phyloP scores from a whole-genome alignment of 2,329 filamentous ascomycete genomes.

The Pseudogymnoascus sp. region DNA sequence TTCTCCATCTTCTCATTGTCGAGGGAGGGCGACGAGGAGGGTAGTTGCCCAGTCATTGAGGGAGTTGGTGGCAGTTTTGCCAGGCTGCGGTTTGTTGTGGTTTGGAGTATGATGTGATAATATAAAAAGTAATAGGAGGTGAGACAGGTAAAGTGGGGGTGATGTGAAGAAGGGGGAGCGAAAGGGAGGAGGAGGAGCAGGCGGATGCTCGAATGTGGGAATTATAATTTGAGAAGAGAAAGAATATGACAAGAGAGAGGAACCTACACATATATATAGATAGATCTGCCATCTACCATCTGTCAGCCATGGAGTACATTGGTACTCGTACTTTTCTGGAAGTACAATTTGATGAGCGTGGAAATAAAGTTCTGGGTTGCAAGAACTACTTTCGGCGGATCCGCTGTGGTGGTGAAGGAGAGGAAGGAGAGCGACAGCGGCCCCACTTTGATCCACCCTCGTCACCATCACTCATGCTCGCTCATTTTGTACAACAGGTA shows the following conservation, averaged over 20 bases:
- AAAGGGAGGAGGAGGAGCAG: background rate
- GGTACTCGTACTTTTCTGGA: background rate
- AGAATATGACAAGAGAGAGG: constrained; percentile 24
- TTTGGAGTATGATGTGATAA: background rate
- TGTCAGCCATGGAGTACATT: background rate
- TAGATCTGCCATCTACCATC: constrained; percentile 9
- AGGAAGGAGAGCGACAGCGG: background rate
- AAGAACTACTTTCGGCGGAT: background rate
- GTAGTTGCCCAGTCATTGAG: background rate
- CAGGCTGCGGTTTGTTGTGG: background rate
- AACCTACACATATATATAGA: constrained; percentile 34
- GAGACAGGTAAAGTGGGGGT: background rate
- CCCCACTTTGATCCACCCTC: background rate
- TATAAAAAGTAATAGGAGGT: background rate
- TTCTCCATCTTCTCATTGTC: background rate
- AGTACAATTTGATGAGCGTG: background rate
- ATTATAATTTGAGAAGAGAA: constrained; percentile 11
- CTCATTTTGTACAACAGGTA: background rate
- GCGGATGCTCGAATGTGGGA: background rate
- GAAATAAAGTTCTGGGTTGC: background rate
- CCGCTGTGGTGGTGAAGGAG: background rate
- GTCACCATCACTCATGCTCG: background rate
- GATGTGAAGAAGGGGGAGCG: background rate
- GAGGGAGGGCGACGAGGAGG: background rate
- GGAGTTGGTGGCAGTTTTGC: background rate